Evolutionary conservation across 2,329 filamentous ascomycete species (phyloP), one percentile per base, ranked within the genome.

Genomic region (Penicillium sp.): DNA sequence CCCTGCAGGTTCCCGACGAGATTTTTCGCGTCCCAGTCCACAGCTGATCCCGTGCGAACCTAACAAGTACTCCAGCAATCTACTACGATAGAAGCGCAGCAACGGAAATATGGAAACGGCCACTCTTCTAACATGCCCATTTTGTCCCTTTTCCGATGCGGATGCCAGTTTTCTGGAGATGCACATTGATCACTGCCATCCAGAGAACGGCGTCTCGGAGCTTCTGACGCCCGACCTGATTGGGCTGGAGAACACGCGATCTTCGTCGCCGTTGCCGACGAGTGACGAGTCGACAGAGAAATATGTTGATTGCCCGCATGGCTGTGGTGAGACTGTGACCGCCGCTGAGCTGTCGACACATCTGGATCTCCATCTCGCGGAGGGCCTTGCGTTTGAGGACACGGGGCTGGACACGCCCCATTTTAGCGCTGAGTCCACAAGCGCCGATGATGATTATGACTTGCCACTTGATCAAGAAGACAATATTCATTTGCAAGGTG

Each of bases 261-360:
- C 56, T 43, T 37, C 30, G 52, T 42, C 61, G 49, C 37, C 40
- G 11, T 46, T 37, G 30, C 58, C 26, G 6, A 37, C n/a, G 37
- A 43, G 65, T 6, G 66, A 69, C 4, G 53, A 65, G n/a, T 52
- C 58, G 6, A 58, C 60, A 13, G 59, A 66, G 11, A 67, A 70
- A 54, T 86, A 86, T 68, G 76, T 81, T 25, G 78, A 82, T 45
- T 89, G 87, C 66, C 82, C 84, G 37, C 81, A 84, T 16, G 83
- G 81, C 25, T 91, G 88, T 69, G 84, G 84, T 35, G 87, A 90
- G 71, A 71, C 80, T n/a, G 72, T 89, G 22, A 74, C 79, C 6
- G 68, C 79, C 7, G 72, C 77, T 16, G 84, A 88, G 66, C 76
- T 89, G 38, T 80, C 84, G 16, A 81, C 79, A 48, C 87, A 90